Evolutionary conservation across 768 basidiomycete species (phyloP).

Genomic region (Russula vinacea): DNA sequence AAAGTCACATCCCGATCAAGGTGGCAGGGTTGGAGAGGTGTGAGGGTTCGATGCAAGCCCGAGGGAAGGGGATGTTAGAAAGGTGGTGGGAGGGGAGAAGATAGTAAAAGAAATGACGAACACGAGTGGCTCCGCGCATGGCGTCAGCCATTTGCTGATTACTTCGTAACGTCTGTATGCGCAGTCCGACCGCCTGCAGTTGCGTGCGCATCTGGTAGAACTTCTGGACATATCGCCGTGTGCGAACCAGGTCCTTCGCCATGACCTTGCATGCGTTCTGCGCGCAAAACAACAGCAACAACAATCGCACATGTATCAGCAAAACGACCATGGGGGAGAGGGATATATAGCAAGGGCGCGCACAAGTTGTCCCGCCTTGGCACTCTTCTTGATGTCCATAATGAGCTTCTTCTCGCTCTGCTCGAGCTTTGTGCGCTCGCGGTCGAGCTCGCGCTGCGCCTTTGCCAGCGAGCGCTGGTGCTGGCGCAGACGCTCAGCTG

Average conservation of each 20-base stretch:
- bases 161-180: conserved; percentile 94
- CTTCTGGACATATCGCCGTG: conserved; percentile 92
- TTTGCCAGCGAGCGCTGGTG: conserved; percentile 95
- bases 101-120: conserved; percentile 43
- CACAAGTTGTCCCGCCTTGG: conserved; percentile 93
- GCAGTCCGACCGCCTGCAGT: conserved; percentile 89
- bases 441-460: conserved; percentile 96
- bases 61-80: no score
- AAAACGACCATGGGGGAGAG: no score
- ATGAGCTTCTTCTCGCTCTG: conserved; percentile 97
- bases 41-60: background rate
- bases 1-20: background rate
- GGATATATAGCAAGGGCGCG: conserved; percentile 32
- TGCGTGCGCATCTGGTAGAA: conserved; percentile 99
- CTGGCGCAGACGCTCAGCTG: conserved; percentile 93
- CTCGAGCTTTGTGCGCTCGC: conserved; percentile 91
- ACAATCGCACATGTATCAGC: no score
- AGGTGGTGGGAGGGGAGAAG: background rate
- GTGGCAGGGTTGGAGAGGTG: no score
- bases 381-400: conserved; percentile 92
- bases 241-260: conserved; percentile 98
- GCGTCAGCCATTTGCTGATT: conserved; percentile 99
- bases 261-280: conserved; percentile 99
- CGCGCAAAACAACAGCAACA: no score
- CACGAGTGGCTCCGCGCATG: conserved; percentile 96